Evolutionary conservation across 139 green algal species (phyloP), one percentile per base, ranked within the genome.

Genomic region (Edaphochlamys debaryana): DNA sequence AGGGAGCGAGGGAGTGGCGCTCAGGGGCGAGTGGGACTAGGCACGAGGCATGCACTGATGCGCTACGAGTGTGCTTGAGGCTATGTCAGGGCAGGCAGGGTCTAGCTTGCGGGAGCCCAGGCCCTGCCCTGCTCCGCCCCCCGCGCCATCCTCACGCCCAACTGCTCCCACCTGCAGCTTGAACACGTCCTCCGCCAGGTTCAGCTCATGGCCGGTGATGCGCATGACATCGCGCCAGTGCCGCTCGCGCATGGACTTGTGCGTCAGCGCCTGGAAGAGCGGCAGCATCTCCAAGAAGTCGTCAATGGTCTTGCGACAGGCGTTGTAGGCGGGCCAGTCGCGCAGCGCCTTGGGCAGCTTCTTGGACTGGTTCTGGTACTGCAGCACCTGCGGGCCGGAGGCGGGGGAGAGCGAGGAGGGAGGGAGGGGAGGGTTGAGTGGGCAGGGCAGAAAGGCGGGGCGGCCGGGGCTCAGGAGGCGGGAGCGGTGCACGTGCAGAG

Each of bases 211-310:
- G 58, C 90, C 91, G 11, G 94, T 97, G 66, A 97, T 89, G 23
- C 50, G 62, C 93, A 96, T 95, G 9, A 98, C 79, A 52, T 98
- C 90, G 63, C 86, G 73, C 96, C 96, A 99, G 88, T 99, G 96
- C 32, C 94, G 87, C 70, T 92, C 85, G 50, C 92, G 85, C 91
- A 97, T 95, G 11, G 89, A 89, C 87, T 94, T 94, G 82, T 91
- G 78, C 15, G 90, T 91, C 34, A 97, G 89, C 50, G 89, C 87
- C 85, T 97, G 93, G 77, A 98, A 95, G 19, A 99, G 92, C 25
- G 96, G 96, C 56, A 98, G 86, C 88, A 97, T 90, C 82, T 95
- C 93, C 79, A 96, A 73, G 80, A 98, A 98, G 86, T 98, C 93
- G 81, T 98, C 96, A 72, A 98, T 98, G 42, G 90, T 95, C 60